Evolutionary conservation across 106 monocot species (phyloP).

Genomic region (Dendrobium chrysotoxum): DNA sequence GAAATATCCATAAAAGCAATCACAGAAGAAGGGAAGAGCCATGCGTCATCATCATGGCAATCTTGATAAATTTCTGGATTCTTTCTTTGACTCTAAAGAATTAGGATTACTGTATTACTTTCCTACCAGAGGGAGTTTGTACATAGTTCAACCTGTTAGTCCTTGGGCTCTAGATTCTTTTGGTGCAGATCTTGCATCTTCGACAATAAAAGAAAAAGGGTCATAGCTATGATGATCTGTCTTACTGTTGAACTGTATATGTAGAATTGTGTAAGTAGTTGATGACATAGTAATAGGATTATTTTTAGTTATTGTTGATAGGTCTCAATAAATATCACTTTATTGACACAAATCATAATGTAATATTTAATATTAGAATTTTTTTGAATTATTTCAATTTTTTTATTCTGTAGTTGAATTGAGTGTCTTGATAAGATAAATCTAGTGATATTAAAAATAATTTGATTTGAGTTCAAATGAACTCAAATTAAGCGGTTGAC

Average conservation of each 20-base stretch:
- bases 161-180: not conserved
- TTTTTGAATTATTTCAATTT: too few species aligned
- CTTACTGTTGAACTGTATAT: not conserved
- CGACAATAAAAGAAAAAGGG: not conserved
- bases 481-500: too few species aligned
- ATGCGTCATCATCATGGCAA: slow-evolving; percentile 29
- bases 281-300: not conserved
- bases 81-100: too few species aligned
- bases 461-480: too few species aligned
- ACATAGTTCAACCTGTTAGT: not conserved
- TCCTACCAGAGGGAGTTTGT: not conserved
- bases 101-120: too few species aligned
- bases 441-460: too few species aligned
- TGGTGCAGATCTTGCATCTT: not conserved
- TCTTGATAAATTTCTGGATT: slow-evolving; percentile 11
- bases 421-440: too few species aligned
- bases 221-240: not conserved
- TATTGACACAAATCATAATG: too few species aligned
- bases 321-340: too few species aligned
- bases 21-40: slow-evolving; percentile 30
- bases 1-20: slow-evolving; percentile 15
- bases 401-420: too few species aligned
- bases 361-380: too few species aligned
- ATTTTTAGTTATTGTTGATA: too few species aligned
- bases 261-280: not conserved